Base-by-base conservation (phyloP, 768 basidiomycete species). In the Boletus tylopilopsis region DNA sequence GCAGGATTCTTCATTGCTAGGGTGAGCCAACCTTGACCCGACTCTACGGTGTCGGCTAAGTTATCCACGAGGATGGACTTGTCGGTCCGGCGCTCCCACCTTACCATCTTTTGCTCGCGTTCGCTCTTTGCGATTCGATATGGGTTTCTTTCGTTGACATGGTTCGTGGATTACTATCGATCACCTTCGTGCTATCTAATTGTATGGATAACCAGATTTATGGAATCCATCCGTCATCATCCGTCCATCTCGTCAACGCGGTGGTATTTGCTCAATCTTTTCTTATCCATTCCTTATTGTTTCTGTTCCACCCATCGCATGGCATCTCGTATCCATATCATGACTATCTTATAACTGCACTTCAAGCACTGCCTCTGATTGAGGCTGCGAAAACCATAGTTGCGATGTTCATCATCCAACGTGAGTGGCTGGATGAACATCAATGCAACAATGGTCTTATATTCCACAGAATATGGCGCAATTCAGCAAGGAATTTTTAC, bases 1-100 rank as follows among this genome's bases (percentile, higher is more conserved):
- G 58, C 64, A 52, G 72, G 73, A 13, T 55, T 67, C 24, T 62
- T 65, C 43, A 64, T 72, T 27, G 42, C 59, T 7, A 60, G 61
- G 45, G 66, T 66, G 44, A 50, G 58, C 18, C 18, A 43, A 29
- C 44, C 37, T 22, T 42, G 27, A 38, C 33, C 16, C 27, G 29
- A 38, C 16, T 6, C 15, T 6, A 3, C 23, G 10, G 40, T 34
- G 27, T 34, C n/a, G 1, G 29, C 39, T 35, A 23, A 55, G 21
- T 22, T 42, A 16, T n/a, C 24, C 54, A 47, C 15, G 37, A 64
- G 53, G 42, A 47, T 36, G 62, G 60, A 15, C 40, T 70, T 39
- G 50, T 59, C 22, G 42, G 56, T 19, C 44, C 47, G 9, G 42
- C 24, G 4, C 40, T 24, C 37, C 34, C 41, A 4, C 50, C 49